Conservation (phyloP, 2,329 filamentous ascomycete genomes). For the Aureobasidium sp. region DNA sequence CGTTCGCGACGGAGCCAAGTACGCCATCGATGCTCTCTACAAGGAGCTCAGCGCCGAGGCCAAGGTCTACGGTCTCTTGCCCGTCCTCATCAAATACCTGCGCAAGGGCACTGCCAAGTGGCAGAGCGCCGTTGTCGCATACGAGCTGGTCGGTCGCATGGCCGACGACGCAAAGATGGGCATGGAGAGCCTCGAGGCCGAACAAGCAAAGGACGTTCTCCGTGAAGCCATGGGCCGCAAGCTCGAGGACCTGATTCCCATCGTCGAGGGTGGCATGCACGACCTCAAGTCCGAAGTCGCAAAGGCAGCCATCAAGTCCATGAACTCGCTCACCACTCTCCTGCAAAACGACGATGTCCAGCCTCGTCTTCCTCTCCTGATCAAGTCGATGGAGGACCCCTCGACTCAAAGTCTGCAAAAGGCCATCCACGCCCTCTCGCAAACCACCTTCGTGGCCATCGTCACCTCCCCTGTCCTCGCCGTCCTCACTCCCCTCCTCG, state of each 20-base stretch:
- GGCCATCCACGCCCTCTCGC: conserved; percentile 91
- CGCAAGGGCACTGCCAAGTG: conserved; percentile 84
- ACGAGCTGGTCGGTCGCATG: conserved; percentile 81
- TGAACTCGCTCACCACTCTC: conserved; percentile 82
- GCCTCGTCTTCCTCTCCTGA: conserved; percentile 81
- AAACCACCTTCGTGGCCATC: conserved; percentile 96
- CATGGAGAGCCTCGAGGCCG: conserved; percentile 75
- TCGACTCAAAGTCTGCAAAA: conserved; percentile 84
- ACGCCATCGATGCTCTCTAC: conserved; percentile 86
- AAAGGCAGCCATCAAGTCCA: conserved; percentile 87
- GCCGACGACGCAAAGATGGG: conserved; percentile 89
- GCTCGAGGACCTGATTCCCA: conserved; percentile 78
- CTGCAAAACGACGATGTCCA: conserved; percentile 96
- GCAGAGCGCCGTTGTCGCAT: conserved; percentile 89
- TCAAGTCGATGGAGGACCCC: conserved; percentile 93
- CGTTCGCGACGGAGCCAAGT: conserved; percentile 86
- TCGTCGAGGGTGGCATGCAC: conserved; percentile 91
- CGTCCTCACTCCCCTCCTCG: conserved; percentile 86
- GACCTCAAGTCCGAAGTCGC: conserved; percentile 81
- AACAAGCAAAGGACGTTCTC: conserved; percentile 79
- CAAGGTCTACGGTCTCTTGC: conserved; percentile 74
- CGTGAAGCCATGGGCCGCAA: conserved; percentile 85
- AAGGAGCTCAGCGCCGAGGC: conserved; percentile 71
- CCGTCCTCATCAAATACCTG: conserved; percentile 68
- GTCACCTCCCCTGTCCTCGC: conserved; percentile 94